Conservation (phyloP, 1,284 basidiomycete species). For the Malassezia slooffiae region DNA sequence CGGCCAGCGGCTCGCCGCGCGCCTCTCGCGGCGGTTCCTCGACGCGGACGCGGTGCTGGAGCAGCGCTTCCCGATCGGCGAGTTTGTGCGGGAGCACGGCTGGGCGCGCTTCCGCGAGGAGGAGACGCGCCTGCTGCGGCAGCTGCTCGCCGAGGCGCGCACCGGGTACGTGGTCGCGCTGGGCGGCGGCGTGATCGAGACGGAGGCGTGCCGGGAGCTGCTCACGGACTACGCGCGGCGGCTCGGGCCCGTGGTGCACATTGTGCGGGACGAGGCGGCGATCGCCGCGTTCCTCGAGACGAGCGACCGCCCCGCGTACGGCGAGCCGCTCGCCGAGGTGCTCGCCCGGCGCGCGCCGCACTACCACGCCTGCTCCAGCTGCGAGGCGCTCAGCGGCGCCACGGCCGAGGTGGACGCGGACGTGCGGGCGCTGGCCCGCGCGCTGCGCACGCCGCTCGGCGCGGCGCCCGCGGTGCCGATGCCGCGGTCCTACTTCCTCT, state of each 20-base stretch:
- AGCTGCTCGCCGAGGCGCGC: conserved; percentile 39
- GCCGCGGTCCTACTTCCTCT: conserved; percentile 67
- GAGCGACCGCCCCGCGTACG: conserved; percentile 63
- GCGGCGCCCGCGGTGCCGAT: background rate
- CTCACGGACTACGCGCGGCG: conserved; percentile 59
- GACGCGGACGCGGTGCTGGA: conserved; percentile 81
- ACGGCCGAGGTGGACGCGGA: background rate
- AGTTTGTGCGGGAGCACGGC: conserved; percentile 65
- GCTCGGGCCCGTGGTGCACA: conserved; percentile 59
- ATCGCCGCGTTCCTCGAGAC: conserved; percentile 71
- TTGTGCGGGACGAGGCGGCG: conserved; percentile 60
- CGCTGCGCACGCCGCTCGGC: conserved; percentile 7
- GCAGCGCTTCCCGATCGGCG: conserved; percentile 53
- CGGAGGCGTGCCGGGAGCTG: conserved; percentile 54
- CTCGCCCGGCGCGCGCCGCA: conserved; percentile 72
- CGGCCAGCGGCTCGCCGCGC: conserved; percentile 63
- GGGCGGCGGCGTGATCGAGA: conserved; percentile 93
- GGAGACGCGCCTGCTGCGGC: conserved; percentile 46
- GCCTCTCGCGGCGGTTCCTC: conserved; percentile 66
- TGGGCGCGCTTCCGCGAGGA: conserved; percentile 64
- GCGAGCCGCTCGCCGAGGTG: conserved; percentile 66
- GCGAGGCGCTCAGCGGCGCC: conserved; percentile 50
- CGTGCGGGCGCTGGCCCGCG: conserved; percentile 1
- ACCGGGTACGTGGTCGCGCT: conserved; percentile 56
- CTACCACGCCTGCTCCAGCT: conserved; percentile 73